Conservation (phyloP, 75 land plant genomes). For the Cunninghamia lanceolata region DNA sequence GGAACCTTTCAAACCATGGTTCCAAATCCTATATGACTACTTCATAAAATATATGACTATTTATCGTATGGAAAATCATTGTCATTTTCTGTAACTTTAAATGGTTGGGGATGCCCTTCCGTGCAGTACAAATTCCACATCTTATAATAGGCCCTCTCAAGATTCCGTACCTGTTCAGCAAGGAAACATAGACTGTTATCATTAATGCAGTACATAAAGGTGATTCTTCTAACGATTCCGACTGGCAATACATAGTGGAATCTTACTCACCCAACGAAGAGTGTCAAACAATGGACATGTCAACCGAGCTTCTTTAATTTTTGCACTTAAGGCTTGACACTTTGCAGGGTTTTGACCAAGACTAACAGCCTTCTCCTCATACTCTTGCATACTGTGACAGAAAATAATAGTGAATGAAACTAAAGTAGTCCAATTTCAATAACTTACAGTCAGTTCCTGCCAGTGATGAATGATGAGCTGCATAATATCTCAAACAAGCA, state of each 20-base stretch:
- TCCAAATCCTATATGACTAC: neutral
- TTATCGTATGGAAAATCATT: conserved; percentile 30
- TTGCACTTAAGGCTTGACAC: conserved; percentile 24
- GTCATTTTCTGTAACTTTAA: conserved; percentile 46
- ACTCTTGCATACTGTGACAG: conserved; percentile 45
- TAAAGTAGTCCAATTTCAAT: neutral
- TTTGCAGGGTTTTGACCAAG: conserved; percentile 39
- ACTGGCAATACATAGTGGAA: neutral
- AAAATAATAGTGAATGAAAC: neutral
- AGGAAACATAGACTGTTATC: neutral
- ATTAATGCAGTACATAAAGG: neutral
- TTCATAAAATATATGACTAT: neutral
- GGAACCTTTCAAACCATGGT: neutral
- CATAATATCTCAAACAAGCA: neutral
- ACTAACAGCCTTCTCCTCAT: conserved; percentile 48
- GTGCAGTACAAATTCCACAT: conserved; percentile 57
- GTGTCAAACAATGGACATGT: conserved; percentile 53
- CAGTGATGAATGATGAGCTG: neutral
- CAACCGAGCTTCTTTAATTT: conserved; percentile 35
- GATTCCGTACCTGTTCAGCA: conserved; percentile 34
- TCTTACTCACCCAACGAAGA: conserved; percentile 48
- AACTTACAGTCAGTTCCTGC: neutral
- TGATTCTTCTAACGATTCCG: neutral
- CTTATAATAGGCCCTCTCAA: conserved; percentile 54
- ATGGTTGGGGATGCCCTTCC: conserved; percentile 43